phyloP scores from a whole-genome alignment of 768 basidiomycete genomes.

The Atractiella rhizophila region DNA sequence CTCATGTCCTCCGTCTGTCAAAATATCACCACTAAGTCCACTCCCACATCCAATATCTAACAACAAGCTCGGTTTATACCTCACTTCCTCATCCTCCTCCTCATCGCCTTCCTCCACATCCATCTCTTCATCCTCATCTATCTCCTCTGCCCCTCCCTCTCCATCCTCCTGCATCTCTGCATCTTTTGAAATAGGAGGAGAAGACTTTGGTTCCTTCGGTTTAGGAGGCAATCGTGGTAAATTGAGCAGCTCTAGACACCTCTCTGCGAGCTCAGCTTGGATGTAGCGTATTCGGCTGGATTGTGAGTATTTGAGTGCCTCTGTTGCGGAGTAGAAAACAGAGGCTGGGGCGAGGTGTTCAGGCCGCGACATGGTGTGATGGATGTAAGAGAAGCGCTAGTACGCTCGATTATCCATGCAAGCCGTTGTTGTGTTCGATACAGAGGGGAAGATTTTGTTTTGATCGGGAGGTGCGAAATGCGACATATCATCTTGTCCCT shows the following conservation, averaged over 20 bases:
- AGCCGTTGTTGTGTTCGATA: too few species aligned
- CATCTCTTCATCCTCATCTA: not conserved
- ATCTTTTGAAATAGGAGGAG: too few species aligned
- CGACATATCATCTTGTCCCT: too few species aligned
- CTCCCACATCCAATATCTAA: conserved; percentile 93
- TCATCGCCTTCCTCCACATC: too few species aligned
- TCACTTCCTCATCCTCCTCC: conserved; percentile 4
- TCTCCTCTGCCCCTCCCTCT: too few species aligned
- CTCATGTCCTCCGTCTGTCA: conserved; percentile 74
- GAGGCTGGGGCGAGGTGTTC: conserved; percentile 73
- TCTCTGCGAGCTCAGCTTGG: conserved; percentile 89
- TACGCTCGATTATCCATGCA: conserved; percentile 5
- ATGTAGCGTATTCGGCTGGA: conserved; percentile 97
- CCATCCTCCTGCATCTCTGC: too few species aligned
- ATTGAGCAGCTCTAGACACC: conserved; percentile 72
- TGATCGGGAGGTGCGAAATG: too few species aligned
- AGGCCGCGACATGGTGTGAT: conserved; percentile 49
- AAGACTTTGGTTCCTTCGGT: too few species aligned
- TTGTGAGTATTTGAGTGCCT: conserved; percentile 87
- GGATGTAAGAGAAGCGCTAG: not conserved
- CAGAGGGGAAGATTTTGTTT: too few species aligned
- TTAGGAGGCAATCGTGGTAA: conserved; percentile 31
- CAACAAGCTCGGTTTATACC: conserved; percentile 50
- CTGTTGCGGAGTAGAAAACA: conserved; percentile 87
- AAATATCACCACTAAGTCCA: conserved; percentile 84